These are phyloP conservation scores for Wickerhamomyces sp. DNA, from an alignment of 1,139 yeast species.

Conservation along the genomic window DNA sequence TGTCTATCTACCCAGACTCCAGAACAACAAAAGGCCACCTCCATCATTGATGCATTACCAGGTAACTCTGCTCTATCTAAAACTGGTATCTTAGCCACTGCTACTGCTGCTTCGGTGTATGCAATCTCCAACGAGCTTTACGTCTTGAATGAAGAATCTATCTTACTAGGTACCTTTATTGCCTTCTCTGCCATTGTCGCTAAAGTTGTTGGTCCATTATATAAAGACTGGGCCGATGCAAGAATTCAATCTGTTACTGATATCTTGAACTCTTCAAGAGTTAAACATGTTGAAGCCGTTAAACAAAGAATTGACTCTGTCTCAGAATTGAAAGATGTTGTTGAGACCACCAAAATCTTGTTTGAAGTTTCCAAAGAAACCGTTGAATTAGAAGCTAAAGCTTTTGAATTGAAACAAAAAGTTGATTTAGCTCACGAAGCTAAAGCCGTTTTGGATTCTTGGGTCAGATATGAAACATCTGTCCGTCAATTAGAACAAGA, in stretches of 20 bases:
- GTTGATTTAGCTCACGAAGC: constrained; percentile 88
- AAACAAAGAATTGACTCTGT: constrained; percentile 88
- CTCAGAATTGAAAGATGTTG: constrained; percentile 86
- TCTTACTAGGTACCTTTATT: constrained; percentile 74
- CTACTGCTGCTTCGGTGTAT: constrained; percentile 90
- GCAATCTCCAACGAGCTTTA: constrained; percentile 92
- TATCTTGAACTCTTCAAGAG: constrained; percentile 83
- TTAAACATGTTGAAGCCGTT: constrained; percentile 87
- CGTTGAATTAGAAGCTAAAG: constrained; percentile 89
- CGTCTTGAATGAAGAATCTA: constrained; percentile 91
- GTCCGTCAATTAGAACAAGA: constrained; percentile 96
- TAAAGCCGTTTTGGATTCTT: constrained; percentile 91
- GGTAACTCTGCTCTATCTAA: constrained; percentile 85
- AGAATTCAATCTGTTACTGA: constrained; percentile 81
- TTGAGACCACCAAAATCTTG: constrained; percentile 82
- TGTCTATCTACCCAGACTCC: constrained; percentile 54
- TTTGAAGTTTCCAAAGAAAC: constrained; percentile 96
- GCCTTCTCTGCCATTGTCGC: constrained; percentile 73
- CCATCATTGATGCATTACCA: constrained; percentile 89
- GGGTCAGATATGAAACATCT: constrained; percentile 98
- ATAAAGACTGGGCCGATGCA: constrained; percentile 91
- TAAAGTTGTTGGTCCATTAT: constrained; percentile 89
- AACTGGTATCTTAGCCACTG: constrained; percentile 93
- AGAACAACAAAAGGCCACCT: constrained; percentile 91
- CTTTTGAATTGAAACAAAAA: constrained; percentile 88